phyloP scores from a whole-genome alignment of 2,329 filamentous ascomycete species.

The Bisporella sp. region DNA sequence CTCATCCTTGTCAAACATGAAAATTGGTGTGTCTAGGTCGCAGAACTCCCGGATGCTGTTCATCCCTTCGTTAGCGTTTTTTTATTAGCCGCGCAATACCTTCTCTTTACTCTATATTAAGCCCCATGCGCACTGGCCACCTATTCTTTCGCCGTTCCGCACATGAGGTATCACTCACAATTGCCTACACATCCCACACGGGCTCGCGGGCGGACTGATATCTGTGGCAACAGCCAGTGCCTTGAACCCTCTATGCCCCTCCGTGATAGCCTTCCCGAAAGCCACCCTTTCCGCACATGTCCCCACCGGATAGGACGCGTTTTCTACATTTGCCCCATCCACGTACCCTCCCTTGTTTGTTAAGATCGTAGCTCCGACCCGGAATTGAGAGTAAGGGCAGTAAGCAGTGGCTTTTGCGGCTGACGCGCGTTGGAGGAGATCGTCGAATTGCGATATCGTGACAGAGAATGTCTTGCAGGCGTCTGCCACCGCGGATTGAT shows the following conservation, averaged over 20 bases:
- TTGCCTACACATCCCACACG: constrained; percentile 95
- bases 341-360: constrained; percentile 40
- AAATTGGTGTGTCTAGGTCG: constrained; percentile 61
- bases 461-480: constrained; percentile 41
- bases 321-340: constrained; percentile 84
- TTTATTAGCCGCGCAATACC: not conserved
- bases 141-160: not conserved
- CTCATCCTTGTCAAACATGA: constrained; percentile 87
- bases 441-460: constrained; percentile 54
- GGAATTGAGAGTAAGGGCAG: constrained; percentile 66
- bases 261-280: constrained; percentile 68
- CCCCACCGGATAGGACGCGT: constrained; percentile 84
- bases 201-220: constrained; percentile 60
- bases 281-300: constrained; percentile 94
- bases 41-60: constrained; percentile 71
- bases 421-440: constrained; percentile 59
- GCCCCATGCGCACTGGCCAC: constrained; percentile 5
- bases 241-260: constrained; percentile 46
- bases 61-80: not conserved
- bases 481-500: constrained; percentile 20
- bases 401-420: constrained; percentile 75
- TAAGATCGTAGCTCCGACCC: constrained; percentile 78
- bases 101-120: not conserved
- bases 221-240: constrained; percentile 85
- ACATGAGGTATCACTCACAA: constrained; percentile 53